Base-by-base conservation (phyloP, 331 rosid species). In the Malus hybrid region DNA sequence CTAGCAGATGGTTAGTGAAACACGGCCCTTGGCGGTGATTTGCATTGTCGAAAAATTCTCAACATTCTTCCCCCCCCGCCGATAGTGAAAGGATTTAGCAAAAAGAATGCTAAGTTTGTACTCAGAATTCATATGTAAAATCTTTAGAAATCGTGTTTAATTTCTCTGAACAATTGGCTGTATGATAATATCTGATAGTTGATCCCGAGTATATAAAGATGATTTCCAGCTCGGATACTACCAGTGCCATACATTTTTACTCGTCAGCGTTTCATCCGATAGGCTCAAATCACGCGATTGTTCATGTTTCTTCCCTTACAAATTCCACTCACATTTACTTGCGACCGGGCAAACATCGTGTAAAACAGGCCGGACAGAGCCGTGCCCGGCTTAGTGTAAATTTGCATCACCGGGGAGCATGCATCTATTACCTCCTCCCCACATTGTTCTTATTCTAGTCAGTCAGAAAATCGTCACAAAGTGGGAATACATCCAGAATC, bases 1-100 rank as follows among this genome's bases (percentile, higher is more conserved):
- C 42, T 78, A 83, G 69, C 48, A 3, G 48, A 68, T 32, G 70
- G 71, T 56, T 59, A 6, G 50, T 56, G 60, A 69, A 29, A 18
- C 48, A 28, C 20, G n/a, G 70, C 52, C 63, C 54, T 13, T 18
- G 7, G 72, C 34, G 66, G 69, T 42, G 59, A 3, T 46, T 24
- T 60, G 27, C 36, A 36, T 27, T 60, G 27, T 18, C 24, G 44
- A 52, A 18, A 57, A 39, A 46, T 0, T 42, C 68, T 2, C 57
- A 24, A 24, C 24, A 65, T 39, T 42, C n/a, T 22, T 42, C 19
- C 28, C 27, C 19, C 24, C 24, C 24, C 24, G 13, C 34, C 27
- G 31, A 42, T 22, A 18, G n/a, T 60, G 44, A 42, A 57, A 57
- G 7, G 33, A 31, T 29, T 32, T n/a, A 29, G 57, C 32, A 19